Evolutionary conservation across 306 rosid genomes (phyloP), one percentile per base, ranked within the genome.

Genomic region (Potentilla sterilis): DNA sequence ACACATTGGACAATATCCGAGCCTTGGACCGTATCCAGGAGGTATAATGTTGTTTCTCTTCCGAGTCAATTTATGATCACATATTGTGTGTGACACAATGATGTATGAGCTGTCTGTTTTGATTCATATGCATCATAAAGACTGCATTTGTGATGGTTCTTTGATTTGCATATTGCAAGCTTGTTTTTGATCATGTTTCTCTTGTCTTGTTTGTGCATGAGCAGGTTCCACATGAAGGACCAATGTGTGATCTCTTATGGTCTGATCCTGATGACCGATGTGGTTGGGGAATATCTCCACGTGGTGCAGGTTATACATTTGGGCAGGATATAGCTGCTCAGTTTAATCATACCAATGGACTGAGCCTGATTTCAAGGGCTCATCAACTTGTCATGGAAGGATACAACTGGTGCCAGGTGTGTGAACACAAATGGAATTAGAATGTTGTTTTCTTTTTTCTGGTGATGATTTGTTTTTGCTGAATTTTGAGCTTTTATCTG

Each of bases 301-400:
- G 98, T 68, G 98, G 98, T 65, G 98, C 98, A 70, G 98, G 98
- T 47, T 91, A 94, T 86, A 94, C 98, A 69, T 94, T 94, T 77
- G 98, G 98, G 69, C 97, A 94, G 81, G 98, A 94, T 85, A 94
- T 94, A 85, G 98, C 98, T 82, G 80, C 96, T 72, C 94, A 91
- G 72, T 94, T 94, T 83, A 93, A 93, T 81, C 96, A 89, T 78
- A 91, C 96, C 78, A 93, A 93, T 82, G 98, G 98, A 64, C 97
- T 93, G 58, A 80, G 97, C 77, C 88, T 93, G 70, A 93, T 93
- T 80, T 93, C 98, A 79, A 93, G 98, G 81, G 98, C 98, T 52
- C 98, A 94, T 81, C 98, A 94, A 89, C 98, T 94, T 77, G 97
- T 94, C 66, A 94, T 94, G 98, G 98, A 94, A 90, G 98, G 98